Base-by-base conservation (phyloP, 352 stramenopile species). In the Phytophthora aleatoria region DNA sequence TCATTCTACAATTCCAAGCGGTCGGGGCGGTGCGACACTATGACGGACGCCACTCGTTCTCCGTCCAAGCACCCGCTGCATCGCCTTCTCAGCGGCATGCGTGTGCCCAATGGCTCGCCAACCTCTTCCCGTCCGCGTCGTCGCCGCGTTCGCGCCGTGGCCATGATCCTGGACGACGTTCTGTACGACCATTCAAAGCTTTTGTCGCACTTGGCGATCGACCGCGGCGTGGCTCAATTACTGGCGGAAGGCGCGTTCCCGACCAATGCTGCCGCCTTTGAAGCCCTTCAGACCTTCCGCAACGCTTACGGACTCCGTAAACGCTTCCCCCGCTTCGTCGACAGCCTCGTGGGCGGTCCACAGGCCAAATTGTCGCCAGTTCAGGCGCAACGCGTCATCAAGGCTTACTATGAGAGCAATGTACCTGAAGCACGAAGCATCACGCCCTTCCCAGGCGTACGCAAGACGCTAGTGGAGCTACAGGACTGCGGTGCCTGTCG, bases 161-260 rank as follows among this genome's bases (percentile, higher is more conserved):
- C 90, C 38, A 91, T 95, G 75, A 93, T 91, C 66, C 76, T 95
- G 24, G 87, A 95, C 53, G 87, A 95, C 69, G 87, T 95, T 36
- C 69, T 95, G 36, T 95, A 92, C 66, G 85, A 94, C 61, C 87
- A 95, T 67, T 91, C 87, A 48, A 79, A 77, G 11, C 85, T 90
- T 57, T 77, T 95, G 33, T 89, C 82, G 41, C 83, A 91, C 61
- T 80, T 94, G 50, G 85, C 87, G 2, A 88, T 91, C 61, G 85
- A 92, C 50, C 87, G 87, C 39, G 87, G 79, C 31, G 75, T 92
- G 48, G 77, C 85, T 42, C 85, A 94, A 62, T 61, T 95, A 43
- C 75, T 93, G 11, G 53, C 54, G 24, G 87, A 95, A 69, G 65
- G 67, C 54, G 85, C 83, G 28, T 95, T 95, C 60, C 60, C 76